A percentile compares a stretch with the other conserved stretches of the same genome.
Conservation (phyloP, 2,329 filamentous ascomycete genomes). For the Curvularia sp. region DNA sequence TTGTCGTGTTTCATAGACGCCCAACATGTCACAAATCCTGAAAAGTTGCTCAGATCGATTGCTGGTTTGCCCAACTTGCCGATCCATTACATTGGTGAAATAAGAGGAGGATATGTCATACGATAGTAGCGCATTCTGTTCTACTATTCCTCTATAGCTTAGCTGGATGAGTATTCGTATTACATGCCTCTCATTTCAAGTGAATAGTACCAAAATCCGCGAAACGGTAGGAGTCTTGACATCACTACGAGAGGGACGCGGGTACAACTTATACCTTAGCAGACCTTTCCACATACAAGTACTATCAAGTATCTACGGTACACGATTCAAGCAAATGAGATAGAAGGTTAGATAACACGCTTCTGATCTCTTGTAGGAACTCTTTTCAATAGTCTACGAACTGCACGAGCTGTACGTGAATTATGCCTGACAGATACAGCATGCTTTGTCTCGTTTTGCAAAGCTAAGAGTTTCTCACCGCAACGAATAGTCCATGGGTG, state of each 20-base stretch:
- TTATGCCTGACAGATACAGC: background rate
- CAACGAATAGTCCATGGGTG: background rate
- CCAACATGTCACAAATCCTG: background rate
- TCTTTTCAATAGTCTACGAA: background rate
- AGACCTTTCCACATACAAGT: background rate
- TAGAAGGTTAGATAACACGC: background rate
- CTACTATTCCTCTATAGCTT: background rate
- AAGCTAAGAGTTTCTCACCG: background rate
- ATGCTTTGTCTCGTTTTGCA: background rate
- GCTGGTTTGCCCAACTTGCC: conserved; percentile 12
- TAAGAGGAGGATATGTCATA: background rate
- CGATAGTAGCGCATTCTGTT: background rate
- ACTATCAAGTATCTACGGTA: background rate
- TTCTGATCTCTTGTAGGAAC: background rate
- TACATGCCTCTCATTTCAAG: too few species aligned
- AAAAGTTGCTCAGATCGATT: conserved; percentile 65
- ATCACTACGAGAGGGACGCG: background rate
- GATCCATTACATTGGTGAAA: background rate
- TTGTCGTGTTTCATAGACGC: background rate
- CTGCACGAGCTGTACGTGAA: background rate
- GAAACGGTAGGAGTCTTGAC: background rate
- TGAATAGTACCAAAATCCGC: background rate
- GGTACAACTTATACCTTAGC: background rate
- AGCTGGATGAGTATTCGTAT: background rate
- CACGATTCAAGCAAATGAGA: background rate